These are phyloP conservation scores for Fusarium sp. DNA, from an alignment of 2,329 filamentous ascomycete genomes.

Conservation along the genomic window DNA sequence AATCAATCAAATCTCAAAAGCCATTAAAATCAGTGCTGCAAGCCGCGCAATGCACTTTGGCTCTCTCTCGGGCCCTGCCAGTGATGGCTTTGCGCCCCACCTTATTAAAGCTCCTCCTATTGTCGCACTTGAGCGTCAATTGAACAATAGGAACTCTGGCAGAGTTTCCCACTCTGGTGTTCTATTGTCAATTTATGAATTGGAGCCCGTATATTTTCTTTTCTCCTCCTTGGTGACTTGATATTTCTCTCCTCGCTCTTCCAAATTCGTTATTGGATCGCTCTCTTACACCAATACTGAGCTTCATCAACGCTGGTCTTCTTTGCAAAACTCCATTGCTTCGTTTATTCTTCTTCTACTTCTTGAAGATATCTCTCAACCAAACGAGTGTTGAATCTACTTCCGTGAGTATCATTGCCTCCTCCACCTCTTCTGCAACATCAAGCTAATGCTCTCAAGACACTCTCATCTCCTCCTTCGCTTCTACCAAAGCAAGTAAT, in stretches of 20 bases:
- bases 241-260: not conserved
- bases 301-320: not conserved
- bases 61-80: not conserved
- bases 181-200: not conserved
- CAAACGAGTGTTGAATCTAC: not conserved
- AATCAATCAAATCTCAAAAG: not conserved
- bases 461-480: not conserved
- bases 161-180: not conserved
- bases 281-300: not conserved
- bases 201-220: not conserved
- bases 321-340: not conserved
- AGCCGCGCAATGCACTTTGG: not conserved
- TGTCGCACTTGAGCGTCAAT: slow-evolving; percentile 11
- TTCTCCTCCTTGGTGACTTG: not conserved
- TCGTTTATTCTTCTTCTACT: not conserved
- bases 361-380: not conserved
- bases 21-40: not conserved
- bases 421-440: not conserved
- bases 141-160: slow-evolving; percentile 17
- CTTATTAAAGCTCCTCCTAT: not conserved
- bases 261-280: not conserved
- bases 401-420: slow-evolving; percentile 8
- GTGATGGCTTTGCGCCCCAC: slow-evolving; percentile 2
- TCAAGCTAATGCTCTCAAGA: not conserved
- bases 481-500: not conserved